Percentiles rank a stretch among this genome's conserved stretches.
Evolutionary conservation across 2,329 filamentous ascomycete genomes (phyloP).

Genomic region (Colletotrichum zoysiae): DNA sequence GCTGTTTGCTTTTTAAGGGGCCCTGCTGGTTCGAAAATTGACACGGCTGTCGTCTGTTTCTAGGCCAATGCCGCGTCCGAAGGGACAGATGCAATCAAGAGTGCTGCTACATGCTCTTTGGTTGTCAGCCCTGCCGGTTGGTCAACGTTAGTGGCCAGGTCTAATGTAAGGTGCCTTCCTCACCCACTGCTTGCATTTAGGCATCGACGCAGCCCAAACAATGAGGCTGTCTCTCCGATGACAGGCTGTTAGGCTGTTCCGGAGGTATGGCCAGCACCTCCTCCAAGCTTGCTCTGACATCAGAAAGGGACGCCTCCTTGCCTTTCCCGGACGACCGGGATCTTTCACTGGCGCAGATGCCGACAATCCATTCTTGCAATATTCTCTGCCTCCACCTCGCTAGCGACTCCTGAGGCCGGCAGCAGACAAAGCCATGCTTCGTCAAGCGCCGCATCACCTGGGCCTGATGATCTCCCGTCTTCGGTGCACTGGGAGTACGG

Average conservation of each 20-base stretch:
- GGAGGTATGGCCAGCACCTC: slow-evolving; percentile 24
- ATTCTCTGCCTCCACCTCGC: slow-evolving; percentile 21
- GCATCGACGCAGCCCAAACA: slow-evolving; percentile 43
- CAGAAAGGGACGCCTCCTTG: slow-evolving; percentile 33
- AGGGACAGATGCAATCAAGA: not conserved
- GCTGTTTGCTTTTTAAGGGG: slow-evolving; percentile 1
- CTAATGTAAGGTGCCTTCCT: slow-evolving; percentile 12
- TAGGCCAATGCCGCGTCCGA: not conserved
- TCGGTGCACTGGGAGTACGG: slow-evolving; percentile 3
- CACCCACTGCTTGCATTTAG: slow-evolving; percentile 32
- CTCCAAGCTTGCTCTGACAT: slow-evolving; percentile 24
- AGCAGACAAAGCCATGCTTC: slow-evolving; percentile 38
- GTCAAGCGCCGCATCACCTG: slow-evolving; percentile 2
- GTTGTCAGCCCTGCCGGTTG: slow-evolving; percentile 26
- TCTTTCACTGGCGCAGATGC: not conserved
- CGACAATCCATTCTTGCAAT: slow-evolving; percentile 9
- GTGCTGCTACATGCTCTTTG: slow-evolving; percentile 1
- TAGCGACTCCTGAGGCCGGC: slow-evolving; percentile 1
- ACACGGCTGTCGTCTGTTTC: slow-evolving; percentile 14
- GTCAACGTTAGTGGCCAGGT: slow-evolving; percentile 25
- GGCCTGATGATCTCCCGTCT: slow-evolving; percentile 33
- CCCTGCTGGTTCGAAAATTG: slow-evolving; percentile 17
- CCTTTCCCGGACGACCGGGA: not conserved
- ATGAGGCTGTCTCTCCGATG: slow-evolving; percentile 40
- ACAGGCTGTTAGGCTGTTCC: slow-evolving; percentile 37